phyloP scores from a whole-genome alignment of 2,329 filamentous ascomycete species.

The Beauveria sp. region DNA sequence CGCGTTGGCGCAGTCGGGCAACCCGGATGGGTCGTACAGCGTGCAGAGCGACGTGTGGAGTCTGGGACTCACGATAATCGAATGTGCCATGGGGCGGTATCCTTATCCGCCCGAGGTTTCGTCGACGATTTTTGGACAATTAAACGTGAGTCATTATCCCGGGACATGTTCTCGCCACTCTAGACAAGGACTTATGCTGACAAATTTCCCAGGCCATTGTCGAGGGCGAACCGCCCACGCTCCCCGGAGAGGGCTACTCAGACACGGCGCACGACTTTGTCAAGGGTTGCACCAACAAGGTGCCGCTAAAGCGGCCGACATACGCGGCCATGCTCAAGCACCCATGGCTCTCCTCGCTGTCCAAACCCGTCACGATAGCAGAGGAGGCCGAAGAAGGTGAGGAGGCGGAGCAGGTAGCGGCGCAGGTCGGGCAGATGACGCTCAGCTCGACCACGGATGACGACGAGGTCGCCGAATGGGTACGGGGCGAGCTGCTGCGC shows the following conservation, averaged over 20 bases:
- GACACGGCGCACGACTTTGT: constrained; percentile 81
- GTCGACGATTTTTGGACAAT: constrained; percentile 95
- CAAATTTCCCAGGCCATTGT: constrained; percentile 71
- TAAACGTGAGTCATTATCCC: constrained; percentile 65
- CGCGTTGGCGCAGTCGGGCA: constrained; percentile 62
- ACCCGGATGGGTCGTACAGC: constrained; percentile 79
- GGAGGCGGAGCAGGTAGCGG: constrained; percentile 32
- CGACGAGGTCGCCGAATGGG: constrained; percentile 81
- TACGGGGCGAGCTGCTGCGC: constrained; percentile 57
- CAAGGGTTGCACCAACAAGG: constrained; percentile 82
- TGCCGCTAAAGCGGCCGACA: constrained; percentile 83
- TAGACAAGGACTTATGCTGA: constrained; percentile 1
- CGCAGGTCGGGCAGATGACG: constrained; percentile 37
- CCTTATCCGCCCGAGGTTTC: constrained; percentile 97
- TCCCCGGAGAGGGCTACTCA: constrained; percentile 74
- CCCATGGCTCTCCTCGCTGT: constrained; percentile 72
- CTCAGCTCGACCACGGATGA: constrained; percentile 49
- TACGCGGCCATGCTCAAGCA: constrained; percentile 87
- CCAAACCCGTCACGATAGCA: constrained; percentile 66
- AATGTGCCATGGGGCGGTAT: constrained; percentile 90
- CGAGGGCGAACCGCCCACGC: constrained; percentile 85
- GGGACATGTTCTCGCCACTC: background rate
- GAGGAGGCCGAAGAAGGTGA: constrained; percentile 62
- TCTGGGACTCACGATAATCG: constrained; percentile 86
- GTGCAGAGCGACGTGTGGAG: constrained; percentile 99